Evolutionary conservation across 352 stramenopile species (phyloP), one percentile per base, ranked within the genome.

Genomic region (Phytophthora sp.): DNA sequence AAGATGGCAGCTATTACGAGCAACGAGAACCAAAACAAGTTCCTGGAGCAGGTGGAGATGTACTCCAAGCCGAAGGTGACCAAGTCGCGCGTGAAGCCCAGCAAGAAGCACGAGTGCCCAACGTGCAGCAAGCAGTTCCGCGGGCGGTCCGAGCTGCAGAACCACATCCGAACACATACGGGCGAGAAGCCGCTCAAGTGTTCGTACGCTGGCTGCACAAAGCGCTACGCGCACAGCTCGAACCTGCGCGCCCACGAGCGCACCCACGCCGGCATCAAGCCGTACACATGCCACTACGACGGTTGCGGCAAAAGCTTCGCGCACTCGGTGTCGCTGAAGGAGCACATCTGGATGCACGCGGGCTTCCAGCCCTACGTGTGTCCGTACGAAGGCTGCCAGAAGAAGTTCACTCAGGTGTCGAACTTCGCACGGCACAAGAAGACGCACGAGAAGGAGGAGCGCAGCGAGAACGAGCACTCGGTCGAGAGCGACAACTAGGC

Each of bases 311-410:
- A 96, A 76, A 89, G 75, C 30, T 97, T 97, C 49, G 89, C 89
- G 12, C 89, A 96, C 69, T 96, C 84, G 20, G 91, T 94, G 35
- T 97, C 92, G 44, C 71, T 97, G 13, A 96, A 94, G 55, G 93
- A 96, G 59, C 91, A 97, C 72, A 96, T 97, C 34, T 94, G 90
- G 80, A 96, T 95, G 75, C 91, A 97, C 59, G 89, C 85, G 0
- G 88, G 87, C 24, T 90, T 96, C 63, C 88, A 97, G 68, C 91
- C 91, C 21, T 97, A 96, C 69, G 84, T 95, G 54, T 97, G 91
- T 87, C 90, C 85, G 24, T 96, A 91, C 38, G 80, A 91, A 50
- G 88, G 83, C 38, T 97, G 91, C 48, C 77, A 90, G 54, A 97
- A 97, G 72, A 89, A 87, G 49, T 97, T 97, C 39, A 95, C 89